Percentiles rank a stretch among this genome's conserved stretches.
Conservation (phyloP, 495 filamentous ascomycete genomes). For the Chaetomium fimeti region DNA sequence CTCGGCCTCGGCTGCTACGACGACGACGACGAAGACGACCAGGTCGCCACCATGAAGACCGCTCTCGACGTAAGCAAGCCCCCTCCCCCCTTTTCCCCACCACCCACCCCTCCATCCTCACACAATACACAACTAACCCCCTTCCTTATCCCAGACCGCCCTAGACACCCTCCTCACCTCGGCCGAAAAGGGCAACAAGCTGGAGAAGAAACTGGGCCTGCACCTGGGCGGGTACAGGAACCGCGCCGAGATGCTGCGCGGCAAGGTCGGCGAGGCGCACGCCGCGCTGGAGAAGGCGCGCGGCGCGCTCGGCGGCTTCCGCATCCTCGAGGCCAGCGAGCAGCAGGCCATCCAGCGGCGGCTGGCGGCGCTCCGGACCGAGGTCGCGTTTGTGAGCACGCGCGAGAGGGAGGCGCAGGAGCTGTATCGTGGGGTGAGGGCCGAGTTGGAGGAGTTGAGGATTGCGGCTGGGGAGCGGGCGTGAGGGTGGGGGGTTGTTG, state of each 20-base stretch:
- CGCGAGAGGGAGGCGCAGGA: conserved; percentile 91
- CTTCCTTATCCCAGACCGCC: conserved; percentile 59
- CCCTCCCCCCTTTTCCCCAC: background rate
- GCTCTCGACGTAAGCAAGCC: conserved; percentile 61
- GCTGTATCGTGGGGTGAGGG: conserved; percentile 67
- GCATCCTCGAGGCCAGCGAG: conserved; percentile 73
- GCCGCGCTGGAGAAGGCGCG: conserved; percentile 72
- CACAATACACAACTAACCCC: conserved; percentile 33
- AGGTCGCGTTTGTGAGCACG: conserved; percentile 77
- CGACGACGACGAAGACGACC: conserved; percentile 67
- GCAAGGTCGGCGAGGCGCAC: conserved; percentile 77
- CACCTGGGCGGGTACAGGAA: conserved; percentile 89
- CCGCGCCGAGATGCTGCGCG: conserved; percentile 73
- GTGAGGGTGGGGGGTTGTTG: background rate
- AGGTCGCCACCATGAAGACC: conserved; percentile 57
- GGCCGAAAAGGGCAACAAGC: conserved; percentile 76
- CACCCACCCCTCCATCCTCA: background rate
- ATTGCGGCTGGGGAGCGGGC: conserved; percentile 26
- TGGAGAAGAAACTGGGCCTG: conserved; percentile 89
- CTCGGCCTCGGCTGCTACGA: conserved; percentile 77
- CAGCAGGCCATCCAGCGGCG: conserved; percentile 68
- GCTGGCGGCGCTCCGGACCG: conserved; percentile 72
- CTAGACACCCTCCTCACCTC: conserved; percentile 67
- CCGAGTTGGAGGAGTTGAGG: conserved; percentile 69
- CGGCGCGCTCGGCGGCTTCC: conserved; percentile 70